Conservation (phyloP, 2,329 filamentous ascomycete species). For the Xylaria hypoxylon region DNA sequence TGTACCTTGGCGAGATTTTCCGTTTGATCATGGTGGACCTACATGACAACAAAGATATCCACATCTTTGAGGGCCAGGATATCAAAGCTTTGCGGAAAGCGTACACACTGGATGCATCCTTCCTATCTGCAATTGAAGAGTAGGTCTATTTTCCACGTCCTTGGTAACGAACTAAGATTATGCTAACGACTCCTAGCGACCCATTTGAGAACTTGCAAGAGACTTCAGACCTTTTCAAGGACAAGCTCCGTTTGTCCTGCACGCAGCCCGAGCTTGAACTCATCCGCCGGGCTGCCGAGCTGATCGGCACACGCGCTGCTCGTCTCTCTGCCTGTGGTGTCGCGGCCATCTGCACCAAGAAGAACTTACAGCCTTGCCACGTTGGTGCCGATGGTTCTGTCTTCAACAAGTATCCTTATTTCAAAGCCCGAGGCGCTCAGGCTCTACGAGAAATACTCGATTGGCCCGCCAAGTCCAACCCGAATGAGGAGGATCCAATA, state of each 20-base stretch:
- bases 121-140: conserved; percentile 93
- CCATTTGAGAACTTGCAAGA: conserved; percentile 95
- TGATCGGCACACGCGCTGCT: conserved; percentile 94
- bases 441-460: conserved; percentile 95
- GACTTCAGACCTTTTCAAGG: conserved; percentile 83
- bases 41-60: conserved; percentile 78
- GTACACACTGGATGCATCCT: conserved; percentile 91
- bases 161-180: conserved; percentile 10
- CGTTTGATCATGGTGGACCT: conserved; percentile 87
- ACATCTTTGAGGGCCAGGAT: conserved; percentile 87
- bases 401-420: conserved; percentile 99
- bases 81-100: conserved; percentile 83
- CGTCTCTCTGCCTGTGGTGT: conserved; percentile 95
- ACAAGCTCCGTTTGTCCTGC: conserved; percentile 77
- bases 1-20: conserved; percentile 96
- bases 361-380: conserved; percentile 86
- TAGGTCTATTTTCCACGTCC: conserved; percentile 55
- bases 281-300: conserved; percentile 86
- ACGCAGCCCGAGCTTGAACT: conserved; percentile 87
- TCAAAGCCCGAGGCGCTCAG: conserved; percentile 90
- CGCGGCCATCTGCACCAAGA: conserved; percentile 97
- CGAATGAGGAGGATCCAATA: conserved; percentile 85
- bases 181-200: conserved; percentile 67
- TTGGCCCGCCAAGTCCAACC: conserved; percentile 79
- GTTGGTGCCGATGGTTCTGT: conserved; percentile 97